Conservation (phyloP, 73 alveolate genomes). For the Tetrahymena malaccensis region DNA sequence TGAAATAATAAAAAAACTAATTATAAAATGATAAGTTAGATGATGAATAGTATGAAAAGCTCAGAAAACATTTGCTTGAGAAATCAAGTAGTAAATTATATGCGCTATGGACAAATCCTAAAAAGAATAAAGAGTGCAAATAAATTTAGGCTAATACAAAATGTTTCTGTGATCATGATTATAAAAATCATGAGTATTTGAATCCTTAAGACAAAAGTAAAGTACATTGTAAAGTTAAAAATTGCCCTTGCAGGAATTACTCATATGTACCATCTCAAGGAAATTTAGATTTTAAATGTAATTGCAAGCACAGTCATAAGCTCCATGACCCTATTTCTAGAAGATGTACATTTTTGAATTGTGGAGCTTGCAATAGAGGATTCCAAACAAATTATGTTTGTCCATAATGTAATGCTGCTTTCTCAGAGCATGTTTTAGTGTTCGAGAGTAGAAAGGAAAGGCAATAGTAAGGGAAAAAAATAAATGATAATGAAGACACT, state of each 20-base stretch:
- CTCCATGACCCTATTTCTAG: constrained; percentile 66
- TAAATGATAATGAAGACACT: constrained; percentile 51
- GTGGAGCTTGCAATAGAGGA: constrained; percentile 60
- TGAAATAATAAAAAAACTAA: neutral
- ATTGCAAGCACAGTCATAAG: constrained; percentile 90
- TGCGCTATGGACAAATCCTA: constrained; percentile 81
- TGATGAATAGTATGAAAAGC: neutral
- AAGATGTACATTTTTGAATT: constrained; percentile 53
- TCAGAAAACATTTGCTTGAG: neutral
- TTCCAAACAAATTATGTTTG: constrained; percentile 87
- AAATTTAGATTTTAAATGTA: constrained; percentile 87
- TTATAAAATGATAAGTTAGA: neutral
- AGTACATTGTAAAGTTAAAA: constrained; percentile 73
- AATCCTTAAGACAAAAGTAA: constrained; percentile 62
- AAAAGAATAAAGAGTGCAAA: constrained; percentile 79
- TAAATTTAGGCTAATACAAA: constrained; percentile 86
- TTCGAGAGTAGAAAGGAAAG: constrained; percentile 92
- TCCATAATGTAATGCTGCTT: constrained; percentile 68
- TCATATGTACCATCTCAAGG: constrained; percentile 92
- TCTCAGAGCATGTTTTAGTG: constrained; percentile 74
- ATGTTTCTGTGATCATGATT: constrained; percentile 96
- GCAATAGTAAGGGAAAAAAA: constrained; percentile 87
- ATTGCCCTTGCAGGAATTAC: constrained; percentile 84
- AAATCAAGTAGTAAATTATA: constrained; percentile 60
- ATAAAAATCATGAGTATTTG: constrained; percentile 83